Evolutionary conservation across 208 protist species (phyloP).

Genomic region (Acanthamoeba divionensis): DNA sequence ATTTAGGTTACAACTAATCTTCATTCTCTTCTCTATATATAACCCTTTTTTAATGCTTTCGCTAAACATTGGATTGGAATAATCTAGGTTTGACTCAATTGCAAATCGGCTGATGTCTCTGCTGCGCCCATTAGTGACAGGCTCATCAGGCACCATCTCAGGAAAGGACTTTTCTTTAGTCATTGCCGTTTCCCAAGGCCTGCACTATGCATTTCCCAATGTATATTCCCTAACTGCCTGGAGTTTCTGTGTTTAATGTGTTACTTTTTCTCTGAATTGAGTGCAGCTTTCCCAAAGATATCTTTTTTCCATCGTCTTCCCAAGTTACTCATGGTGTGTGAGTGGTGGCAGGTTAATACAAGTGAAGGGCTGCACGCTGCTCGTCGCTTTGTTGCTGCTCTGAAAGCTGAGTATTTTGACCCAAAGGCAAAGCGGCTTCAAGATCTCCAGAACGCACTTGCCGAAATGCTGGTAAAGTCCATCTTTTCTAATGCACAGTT

Average conservation of each 20-base stretch:
- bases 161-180: too few species aligned
- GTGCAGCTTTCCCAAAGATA: too few species aligned
- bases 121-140: not conserved
- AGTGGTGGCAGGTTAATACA: not conserved
- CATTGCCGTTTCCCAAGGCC: too few species aligned
- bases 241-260: not conserved
- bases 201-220: not conserved
- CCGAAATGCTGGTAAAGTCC: not conserved
- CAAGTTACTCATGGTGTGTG: not conserved
- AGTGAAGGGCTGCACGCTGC: not conserved
- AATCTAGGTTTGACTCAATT: not conserved
- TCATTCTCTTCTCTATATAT: not conserved
- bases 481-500: not conserved
- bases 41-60: not conserved
- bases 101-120: not conserved
- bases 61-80: not conserved
- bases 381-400: not conserved
- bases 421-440: slow-evolving; percentile 46
- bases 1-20: not conserved
- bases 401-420: slow-evolving; percentile 42
- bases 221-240: not conserved
- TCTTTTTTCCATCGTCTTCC: not conserved
- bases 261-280: not conserved
- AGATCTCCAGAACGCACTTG: slow-evolving; percentile 18
- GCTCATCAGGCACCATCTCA: not conserved